phyloP scores from a whole-genome alignment of 257 asterid genomes.

The Echites panduratus region DNA sequence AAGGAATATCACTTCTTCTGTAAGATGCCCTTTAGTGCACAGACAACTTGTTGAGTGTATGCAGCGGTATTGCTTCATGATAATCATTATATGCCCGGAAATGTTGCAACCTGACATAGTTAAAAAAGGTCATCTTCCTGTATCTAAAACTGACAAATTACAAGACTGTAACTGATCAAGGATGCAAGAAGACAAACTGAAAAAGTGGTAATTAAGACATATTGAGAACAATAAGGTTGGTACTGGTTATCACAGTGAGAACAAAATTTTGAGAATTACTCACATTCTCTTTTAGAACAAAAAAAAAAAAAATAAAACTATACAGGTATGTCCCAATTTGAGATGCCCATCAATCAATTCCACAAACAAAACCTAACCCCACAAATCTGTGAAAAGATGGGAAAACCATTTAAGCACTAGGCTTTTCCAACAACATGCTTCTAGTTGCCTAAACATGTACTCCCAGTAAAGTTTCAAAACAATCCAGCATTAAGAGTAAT shows the following conservation, averaged over 20 bases:
- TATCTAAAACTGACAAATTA: constrained; percentile 2
- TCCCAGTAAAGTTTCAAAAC: not conserved
- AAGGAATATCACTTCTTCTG: constrained; percentile 68
- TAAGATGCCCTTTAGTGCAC: constrained; percentile 86
- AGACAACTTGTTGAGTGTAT: constrained; percentile 72
- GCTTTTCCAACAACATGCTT: not conserved
- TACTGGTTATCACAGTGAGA: not conserved
- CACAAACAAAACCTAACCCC: not conserved
- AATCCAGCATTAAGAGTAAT: not conserved
- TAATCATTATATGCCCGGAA: constrained; percentile 42
- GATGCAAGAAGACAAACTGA: not conserved
- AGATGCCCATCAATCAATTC: not conserved
- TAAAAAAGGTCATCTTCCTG: not conserved
- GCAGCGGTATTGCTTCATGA: constrained; percentile 83
- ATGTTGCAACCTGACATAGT: constrained; percentile 7
- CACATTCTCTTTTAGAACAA: not conserved
- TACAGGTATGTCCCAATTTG: not conserved
- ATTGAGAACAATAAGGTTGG: not conserved
- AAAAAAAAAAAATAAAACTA: not conserved
- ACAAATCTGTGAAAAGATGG: not conserved
- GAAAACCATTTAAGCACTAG: not conserved
- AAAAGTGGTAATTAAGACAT: not conserved
- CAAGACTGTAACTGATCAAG: not conserved
- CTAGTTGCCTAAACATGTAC: not conserved
- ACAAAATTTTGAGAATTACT: not conserved